Base-by-base conservation (phyloP, 495 filamentous ascomycete genomes). In the Cercophora samala region DNA sequence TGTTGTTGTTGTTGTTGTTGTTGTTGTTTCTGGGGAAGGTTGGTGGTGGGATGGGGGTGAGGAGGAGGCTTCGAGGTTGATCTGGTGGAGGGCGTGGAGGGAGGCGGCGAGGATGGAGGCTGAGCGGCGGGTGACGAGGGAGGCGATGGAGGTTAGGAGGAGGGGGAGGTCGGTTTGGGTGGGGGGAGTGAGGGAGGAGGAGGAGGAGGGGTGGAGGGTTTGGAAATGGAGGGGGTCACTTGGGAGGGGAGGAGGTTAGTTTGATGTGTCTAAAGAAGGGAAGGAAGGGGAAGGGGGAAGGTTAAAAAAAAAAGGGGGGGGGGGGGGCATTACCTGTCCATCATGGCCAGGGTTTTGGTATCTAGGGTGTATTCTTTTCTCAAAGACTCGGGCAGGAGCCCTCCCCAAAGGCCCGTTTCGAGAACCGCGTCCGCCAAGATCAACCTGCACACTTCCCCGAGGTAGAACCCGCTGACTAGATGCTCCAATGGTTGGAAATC, bases 401-500 rank as follows among this genome's bases (percentile, higher is more conserved):
- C 6, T 87, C 87, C 60, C 81, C 80, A 61, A 91, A 82, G 1
- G 89, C 68, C 8, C 82, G 82, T 0, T 82, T 80, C 4, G 78
- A 80, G 22, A 58, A 89, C 81, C 0, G 85, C 88, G 29, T 93
- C 91, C 32, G 89, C 77, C 56, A 92, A 79, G 3, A 88, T 85
- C 5, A 91, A 74, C 4, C 92, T 86, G 63, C 89, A 87, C 5
- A 96, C 83, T 81, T 96, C 92, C 23, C 92, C 92, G 4, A 96
- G 84, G 73, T 96, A 96, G 51, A 88, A 88, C 5, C 92, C 92
- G 67, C 89, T 88, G 5, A 91, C 88, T 78, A 93, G 85, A 68
- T 94, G 90, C 75, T 96, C 92, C 29, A 94, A 84, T 0, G 92
- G 92, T 69, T 95, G 92, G 69, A 95, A 96, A 0, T 90, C 90